Base-by-base conservation (phyloP, 2,329 filamentous ascomycete genomes). In the Orbilia brochopaga region DNA sequence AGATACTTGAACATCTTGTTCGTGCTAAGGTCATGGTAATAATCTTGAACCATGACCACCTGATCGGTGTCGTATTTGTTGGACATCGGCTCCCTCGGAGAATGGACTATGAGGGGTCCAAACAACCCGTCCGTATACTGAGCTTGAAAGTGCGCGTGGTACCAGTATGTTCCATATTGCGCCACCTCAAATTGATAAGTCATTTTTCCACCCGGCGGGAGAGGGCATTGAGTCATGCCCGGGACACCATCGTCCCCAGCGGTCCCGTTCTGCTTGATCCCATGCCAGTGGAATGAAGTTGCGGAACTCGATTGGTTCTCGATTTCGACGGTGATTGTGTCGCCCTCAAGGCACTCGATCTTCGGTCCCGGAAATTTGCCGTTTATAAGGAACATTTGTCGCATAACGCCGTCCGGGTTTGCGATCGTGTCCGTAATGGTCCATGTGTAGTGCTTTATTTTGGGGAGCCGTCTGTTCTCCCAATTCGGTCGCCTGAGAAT, bases 281-380 rank as follows among this genome's bases (percentile, higher is more conserved):
- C 90, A 75, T 93, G 90, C 78, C 90, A 92, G 77, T 93, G 90
- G 3, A 92, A 82, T 40, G 83, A 85, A 7, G 88, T 88, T 11
- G 83, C 85, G 74, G 91, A 89, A 11, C 82, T 81, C 0, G 89
- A 85, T 21, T 84, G 82, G 75, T 93, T 93, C 74, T 85, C 80
- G 56, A 91, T 82, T 32, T 90, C 85, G 48, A 92, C 85, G 2
- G 90, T 78, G 7, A 94, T 79, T 0, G 84, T 86, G 75, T 94
- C 90, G 19, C 88, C 89, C 74, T 90, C 86, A 74, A 90, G 90
- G 73, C 87, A 86, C 74, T 90, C 85, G 51, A 94, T 85, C 50
- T 89, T 79, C 4, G 90, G 90, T 0, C 90, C 84, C 0, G 90
- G 90, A 79, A 90, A 92, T 77, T 88, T 82, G 37, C 87, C 86